phyloP scores from a whole-genome alignment of 73 alveolate genomes.

The Tetrahymena malaccensis region DNA sequence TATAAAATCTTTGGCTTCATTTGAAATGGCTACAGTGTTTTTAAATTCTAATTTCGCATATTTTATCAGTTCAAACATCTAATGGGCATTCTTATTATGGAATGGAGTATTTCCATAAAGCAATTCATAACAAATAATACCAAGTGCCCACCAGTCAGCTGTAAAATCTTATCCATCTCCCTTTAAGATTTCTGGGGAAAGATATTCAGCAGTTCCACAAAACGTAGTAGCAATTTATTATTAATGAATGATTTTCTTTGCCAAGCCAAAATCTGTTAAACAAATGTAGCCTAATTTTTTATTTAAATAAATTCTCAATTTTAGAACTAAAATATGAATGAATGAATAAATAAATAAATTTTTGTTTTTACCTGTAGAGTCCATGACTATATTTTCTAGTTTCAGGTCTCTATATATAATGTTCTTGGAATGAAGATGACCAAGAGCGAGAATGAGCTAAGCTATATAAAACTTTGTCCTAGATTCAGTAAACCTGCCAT shows the following conservation, averaged over 20 bases:
- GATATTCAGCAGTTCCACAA: constrained; percentile 94
- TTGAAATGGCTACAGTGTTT: constrained; percentile 53
- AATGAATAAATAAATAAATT: too few relatives aligned
- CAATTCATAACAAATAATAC: constrained; percentile 85
- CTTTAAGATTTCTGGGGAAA: constrained; percentile 91
- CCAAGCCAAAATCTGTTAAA: constrained; percentile 92
- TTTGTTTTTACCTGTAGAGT: constrained; percentile 80
- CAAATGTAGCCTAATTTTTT: constrained; percentile 27
- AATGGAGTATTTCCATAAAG: constrained; percentile 92
- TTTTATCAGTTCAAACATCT: constrained; percentile 80
- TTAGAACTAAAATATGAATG: too few relatives aligned
- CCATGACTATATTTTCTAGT: constrained; percentile 90
- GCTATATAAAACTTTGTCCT: constrained; percentile 78
- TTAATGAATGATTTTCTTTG: constrained; percentile 63
- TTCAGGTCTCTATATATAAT: constrained; percentile 89
- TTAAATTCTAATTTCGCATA: constrained; percentile 79
- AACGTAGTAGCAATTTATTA: constrained; percentile 67
- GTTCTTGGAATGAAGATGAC: constrained; percentile 72
- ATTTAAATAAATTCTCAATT: background rate
- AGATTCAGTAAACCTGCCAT: constrained; percentile 70
- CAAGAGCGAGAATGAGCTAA: constrained; percentile 76
- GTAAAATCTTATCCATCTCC: constrained; percentile 82
- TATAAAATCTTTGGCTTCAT: constrained; percentile 78
- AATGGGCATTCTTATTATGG: constrained; percentile 70
- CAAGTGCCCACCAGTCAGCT: constrained; percentile 97